Conservation (phyloP, 208 protist species). For the Entamoeba histolytica region DNA sequence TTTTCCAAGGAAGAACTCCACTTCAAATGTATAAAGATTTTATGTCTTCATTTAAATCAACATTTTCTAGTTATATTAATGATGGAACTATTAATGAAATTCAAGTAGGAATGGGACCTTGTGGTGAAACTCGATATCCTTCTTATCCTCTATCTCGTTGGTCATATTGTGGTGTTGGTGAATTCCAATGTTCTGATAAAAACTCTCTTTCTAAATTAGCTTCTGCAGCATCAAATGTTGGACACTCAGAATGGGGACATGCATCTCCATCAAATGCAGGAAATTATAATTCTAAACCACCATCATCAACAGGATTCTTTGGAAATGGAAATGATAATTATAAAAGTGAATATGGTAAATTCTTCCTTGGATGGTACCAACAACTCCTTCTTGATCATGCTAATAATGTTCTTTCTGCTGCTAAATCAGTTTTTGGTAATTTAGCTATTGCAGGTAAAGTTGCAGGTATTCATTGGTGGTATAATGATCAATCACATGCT, state of each 20-base stretch:
- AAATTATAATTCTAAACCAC: conserved; percentile 1
- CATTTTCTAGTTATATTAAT: background rate
- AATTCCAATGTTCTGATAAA: conserved; percentile 46
- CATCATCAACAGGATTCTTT: background rate
- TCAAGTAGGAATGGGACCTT: conserved; percentile 38
- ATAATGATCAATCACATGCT: conserved; percentile 30
- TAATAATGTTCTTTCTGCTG: conserved; percentile 19
- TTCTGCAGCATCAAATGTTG: conserved; percentile 12
- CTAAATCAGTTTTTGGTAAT: background rate
- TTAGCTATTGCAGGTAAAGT: conserved; percentile 33
- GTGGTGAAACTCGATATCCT: conserved; percentile 49
- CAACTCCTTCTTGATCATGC: conserved; percentile 31
- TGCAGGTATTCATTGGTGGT: conserved; percentile 49
- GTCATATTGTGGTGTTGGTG: conserved; percentile 34
- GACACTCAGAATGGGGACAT: conserved; percentile 25
- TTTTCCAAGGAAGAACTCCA: conserved; percentile 40
- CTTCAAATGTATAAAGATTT: conserved; percentile 35
- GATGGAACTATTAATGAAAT: conserved; percentile 24
- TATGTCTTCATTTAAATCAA: background rate
- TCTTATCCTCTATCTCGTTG: conserved; percentile 31
- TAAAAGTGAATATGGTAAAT: conserved; percentile 28
- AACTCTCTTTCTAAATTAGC: conserved; percentile 29
- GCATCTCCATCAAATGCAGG: conserved; percentile 4
- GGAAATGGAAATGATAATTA: background rate
- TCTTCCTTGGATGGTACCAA: conserved; percentile 39